Conservation (phyloP, 495 filamentous ascomycete genomes). For the Neurospora sp. region DNA sequence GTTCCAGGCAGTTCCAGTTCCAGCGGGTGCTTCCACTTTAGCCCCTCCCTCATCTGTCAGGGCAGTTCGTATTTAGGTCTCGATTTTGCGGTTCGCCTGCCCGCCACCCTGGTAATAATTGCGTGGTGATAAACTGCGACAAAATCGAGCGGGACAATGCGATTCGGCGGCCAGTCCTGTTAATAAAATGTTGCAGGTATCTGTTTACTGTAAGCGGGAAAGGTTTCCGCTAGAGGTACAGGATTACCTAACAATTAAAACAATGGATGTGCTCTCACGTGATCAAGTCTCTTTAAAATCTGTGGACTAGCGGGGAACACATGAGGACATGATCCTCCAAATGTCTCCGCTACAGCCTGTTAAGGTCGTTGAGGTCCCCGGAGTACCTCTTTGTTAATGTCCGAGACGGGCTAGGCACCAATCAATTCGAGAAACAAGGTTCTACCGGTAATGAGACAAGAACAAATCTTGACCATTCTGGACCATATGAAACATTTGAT, state of each 20-base stretch:
- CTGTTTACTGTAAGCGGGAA: background rate
- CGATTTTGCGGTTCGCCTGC: background rate
- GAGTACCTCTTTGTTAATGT: background rate
- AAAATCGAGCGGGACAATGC: background rate
- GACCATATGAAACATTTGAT: background rate
- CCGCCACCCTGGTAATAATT: background rate
- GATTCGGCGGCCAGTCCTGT: background rate
- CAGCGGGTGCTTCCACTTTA: background rate
- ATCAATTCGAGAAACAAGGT: background rate
- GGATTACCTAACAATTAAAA: background rate
- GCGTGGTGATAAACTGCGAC: background rate
- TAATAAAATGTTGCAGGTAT: background rate
- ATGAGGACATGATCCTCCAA: background rate
- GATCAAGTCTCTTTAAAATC: background rate
- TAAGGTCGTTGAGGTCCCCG: background rate
- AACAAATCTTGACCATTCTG: background rate
- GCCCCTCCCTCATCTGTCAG: background rate
- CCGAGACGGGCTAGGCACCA: background rate
- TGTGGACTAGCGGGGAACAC: background rate
- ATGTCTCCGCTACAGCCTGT: background rate
- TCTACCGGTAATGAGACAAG: background rate
- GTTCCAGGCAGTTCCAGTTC: background rate
- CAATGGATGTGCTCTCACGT: background rate
- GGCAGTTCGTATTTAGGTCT: background rate
- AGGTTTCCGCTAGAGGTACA: background rate